Evolutionary conservation across 1,284 basidiomycete genomes (phyloP), one percentile per base, ranked within the genome.

Genomic region (Calocybe gambosa): DNA sequence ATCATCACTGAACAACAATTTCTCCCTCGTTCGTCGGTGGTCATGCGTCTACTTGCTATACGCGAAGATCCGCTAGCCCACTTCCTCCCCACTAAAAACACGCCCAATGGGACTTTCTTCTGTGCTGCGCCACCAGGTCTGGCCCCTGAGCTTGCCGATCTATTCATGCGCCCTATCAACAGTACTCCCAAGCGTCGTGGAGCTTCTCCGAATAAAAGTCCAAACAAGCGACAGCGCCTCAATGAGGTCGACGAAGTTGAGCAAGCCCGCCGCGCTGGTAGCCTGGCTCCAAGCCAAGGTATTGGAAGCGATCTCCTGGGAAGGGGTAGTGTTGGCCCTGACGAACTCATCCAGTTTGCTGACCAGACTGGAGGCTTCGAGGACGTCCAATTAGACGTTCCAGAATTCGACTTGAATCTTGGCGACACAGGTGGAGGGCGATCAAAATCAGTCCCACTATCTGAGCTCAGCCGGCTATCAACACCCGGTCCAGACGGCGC

Each of bases 41-140:
- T 91, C 43, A 83, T 92, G 75, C 83, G 85, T 18, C 73, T 95
- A 7, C 74, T 89, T 42, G 83, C 89, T 58, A 91, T 95, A 56
- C 81, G 88, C 29, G 80, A 85, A 19, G 90, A 96, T 58, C 93
- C 93, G 12, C 68, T 89, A 1, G 71, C 83, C 2, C 84, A 93
- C 61, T 94, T 95, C 68, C 67, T 94, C 41, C 91, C 93, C 1
- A 89, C 82, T 1, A 85, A 78, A 59, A 70, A 77, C 31, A 85
- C 82, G 4, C 70, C 82, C 6, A 76, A 80, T 37, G 85, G 82
- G 13, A 80, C 80, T 9, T 84, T 83, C 65, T 83, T 93, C 62
- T 89, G 78, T 56, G 87, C 84, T 38, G 92, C 85, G 0, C 89
- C 90, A 9, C 82, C 82, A 9, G 89, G 89, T 2, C 68, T 93